Conservation (phyloP, 2,329 filamentous ascomycete species). For the Dactylellina sp. region DNA sequence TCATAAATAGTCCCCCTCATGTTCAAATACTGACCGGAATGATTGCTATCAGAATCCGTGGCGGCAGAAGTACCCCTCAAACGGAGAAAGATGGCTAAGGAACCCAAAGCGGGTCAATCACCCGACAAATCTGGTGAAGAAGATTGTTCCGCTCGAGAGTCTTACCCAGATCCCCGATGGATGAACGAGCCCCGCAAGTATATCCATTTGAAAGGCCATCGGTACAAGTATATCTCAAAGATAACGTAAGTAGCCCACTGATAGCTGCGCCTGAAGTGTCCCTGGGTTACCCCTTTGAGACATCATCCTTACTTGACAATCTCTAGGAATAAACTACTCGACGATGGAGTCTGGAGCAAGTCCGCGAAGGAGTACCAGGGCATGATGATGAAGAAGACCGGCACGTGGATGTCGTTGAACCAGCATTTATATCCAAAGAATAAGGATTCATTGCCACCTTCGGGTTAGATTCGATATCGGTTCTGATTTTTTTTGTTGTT, state of each 20-base stretch:
- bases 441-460: conserved; percentile 55
- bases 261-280: conserved; percentile 4
- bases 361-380: conserved; percentile 54
- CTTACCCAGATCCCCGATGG: conserved; percentile 54
- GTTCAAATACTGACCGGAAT: conserved; percentile 27
- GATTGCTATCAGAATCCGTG: conserved; percentile 29
- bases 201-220: conserved; percentile 42
- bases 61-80: conserved; percentile 38
- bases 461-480: conserved; percentile 51
- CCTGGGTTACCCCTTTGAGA: conserved; percentile 23
- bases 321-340: conserved; percentile 54
- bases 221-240: conserved; percentile 55
- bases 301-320: conserved; percentile 27
- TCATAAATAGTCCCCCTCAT: neutral
- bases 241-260: conserved; percentile 43
- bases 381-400: conserved; percentile 51
- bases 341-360: conserved; percentile 46
- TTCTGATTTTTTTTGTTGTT: conserved; percentile 23
- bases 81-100: conserved; percentile 32
- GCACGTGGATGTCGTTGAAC: conserved; percentile 54
- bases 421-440: conserved; percentile 52
- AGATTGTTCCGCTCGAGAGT: conserved; percentile 44
- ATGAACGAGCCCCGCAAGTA: conserved; percentile 54
- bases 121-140: conserved; percentile 51
- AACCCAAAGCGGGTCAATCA: conserved; percentile 43